Evolutionary conservation across 768 basidiomycete genomes (phyloP).

Genomic region (Dentipellis fragilis): DNA sequence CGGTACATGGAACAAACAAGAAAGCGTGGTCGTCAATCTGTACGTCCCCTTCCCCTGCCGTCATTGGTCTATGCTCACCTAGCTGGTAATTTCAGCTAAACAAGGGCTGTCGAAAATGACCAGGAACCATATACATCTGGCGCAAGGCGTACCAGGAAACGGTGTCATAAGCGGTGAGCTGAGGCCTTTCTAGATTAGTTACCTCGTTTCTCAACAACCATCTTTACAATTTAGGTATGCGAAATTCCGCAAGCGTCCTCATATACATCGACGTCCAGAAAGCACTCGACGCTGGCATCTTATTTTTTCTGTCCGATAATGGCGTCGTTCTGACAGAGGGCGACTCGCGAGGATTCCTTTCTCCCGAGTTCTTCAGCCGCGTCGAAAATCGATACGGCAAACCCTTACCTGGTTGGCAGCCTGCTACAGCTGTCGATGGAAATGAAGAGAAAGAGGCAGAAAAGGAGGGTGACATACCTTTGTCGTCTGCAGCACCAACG

Average conservation of each 20-base stretch:
- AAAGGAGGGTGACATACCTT: background rate
- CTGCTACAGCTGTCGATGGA: background rate
- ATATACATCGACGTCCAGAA: conserved; percentile 73
- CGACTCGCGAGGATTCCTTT: conserved; percentile 49
- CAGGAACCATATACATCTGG: conserved; percentile 89
- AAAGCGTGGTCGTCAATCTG: conserved; percentile 66
- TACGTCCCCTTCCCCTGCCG: conserved; percentile 20
- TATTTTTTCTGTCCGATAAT: conserved; percentile 74
- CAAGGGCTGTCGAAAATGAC: conserved; percentile 77
- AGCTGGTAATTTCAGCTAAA: conserved; percentile 31
- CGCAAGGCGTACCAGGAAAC: conserved; percentile 60
- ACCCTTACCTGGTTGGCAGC: background rate
- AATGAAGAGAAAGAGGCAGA: background rate
- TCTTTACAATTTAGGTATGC: conserved; percentile 52
- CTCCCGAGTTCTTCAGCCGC: conserved; percentile 53
- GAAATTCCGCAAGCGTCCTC: conserved; percentile 63
- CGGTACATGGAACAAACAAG: conserved; percentile 73
- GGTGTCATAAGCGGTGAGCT: conserved; percentile 67
- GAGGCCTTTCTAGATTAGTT: background rate
- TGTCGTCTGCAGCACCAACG: too few relatives aligned
- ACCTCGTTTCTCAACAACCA: background rate
- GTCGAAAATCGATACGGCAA: conserved; percentile 44
- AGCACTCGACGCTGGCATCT: conserved; percentile 57
- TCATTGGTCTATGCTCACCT: background rate
- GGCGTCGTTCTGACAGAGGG: conserved; percentile 86